Conservation (phyloP, 2,329 filamentous ascomycete genomes). For the Sarocladium oryzae region DNA sequence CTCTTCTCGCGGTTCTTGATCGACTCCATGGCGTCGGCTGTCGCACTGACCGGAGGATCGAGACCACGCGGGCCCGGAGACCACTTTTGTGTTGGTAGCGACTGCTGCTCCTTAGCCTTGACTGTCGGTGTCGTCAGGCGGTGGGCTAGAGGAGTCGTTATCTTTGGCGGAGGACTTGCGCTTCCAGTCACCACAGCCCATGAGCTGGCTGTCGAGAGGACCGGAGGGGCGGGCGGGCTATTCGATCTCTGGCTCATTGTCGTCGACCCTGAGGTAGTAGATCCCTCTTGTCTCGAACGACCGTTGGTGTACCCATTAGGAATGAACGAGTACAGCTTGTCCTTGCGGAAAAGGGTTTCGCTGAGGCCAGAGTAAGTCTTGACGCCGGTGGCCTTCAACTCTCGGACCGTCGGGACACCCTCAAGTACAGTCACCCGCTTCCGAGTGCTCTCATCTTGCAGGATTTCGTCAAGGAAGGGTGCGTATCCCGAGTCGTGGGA, state of each 20-base stretch:
- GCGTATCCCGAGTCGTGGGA: constrained; percentile 57
- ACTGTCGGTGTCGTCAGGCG: constrained; percentile 28
- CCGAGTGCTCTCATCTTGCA: constrained; percentile 35
- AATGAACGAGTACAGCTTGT: constrained; percentile 34
- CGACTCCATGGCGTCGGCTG: constrained; percentile 39
- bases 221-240: constrained; percentile 12
- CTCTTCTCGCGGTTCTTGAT: constrained; percentile 49
- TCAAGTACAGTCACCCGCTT: constrained; percentile 48
- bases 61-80: constrained; percentile 48
- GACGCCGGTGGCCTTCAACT: constrained; percentile 41
- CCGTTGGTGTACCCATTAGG: constrained; percentile 1
- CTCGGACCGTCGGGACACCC: constrained; percentile 42
- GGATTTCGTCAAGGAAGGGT: constrained; percentile 50
- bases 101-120: constrained; percentile 14
- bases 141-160: constrained; percentile 35
- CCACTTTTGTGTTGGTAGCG: constrained; percentile 40
- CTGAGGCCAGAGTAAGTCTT: constrained; percentile 37
- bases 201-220: constrained; percentile 15
- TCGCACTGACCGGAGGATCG: constrained; percentile 44
- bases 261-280: constrained; percentile 15
- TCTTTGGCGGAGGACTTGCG: constrained; percentile 26
- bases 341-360: constrained; percentile 44
- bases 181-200: constrained; percentile 37
- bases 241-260: constrained; percentile 1
- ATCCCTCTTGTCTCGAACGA: background rate